A percentile compares a stretch with the other conserved stretches of the same genome.
Conservation (phyloP, 2,329 filamentous ascomycete genomes). For the Zymoseptoria crescenta region DNA sequence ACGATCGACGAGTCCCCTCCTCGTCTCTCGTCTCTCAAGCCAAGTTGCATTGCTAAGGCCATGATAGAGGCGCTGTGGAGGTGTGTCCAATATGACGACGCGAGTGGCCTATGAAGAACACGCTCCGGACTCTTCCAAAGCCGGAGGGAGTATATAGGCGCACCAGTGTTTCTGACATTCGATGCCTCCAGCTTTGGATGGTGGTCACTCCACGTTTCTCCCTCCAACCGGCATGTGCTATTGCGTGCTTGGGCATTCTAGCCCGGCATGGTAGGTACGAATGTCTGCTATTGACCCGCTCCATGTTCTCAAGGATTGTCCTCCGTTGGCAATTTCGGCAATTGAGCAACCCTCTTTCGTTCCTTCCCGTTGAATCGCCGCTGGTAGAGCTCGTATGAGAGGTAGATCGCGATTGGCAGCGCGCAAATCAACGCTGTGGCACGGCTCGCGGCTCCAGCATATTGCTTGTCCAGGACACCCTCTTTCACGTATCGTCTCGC, state of each 20-base stretch:
- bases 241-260: conserved; percentile 35
- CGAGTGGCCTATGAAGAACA: too few relatives aligned
- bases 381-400: conserved; percentile 24
- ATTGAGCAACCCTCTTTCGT: conserved; percentile 14
- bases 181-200: conserved; percentile 48
- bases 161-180: conserved; percentile 33
- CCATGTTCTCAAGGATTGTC: conserved; percentile 3
- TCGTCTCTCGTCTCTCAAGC: too few relatives aligned
- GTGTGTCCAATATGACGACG: background rate
- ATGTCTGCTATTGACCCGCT: background rate
- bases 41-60: too few relatives aligned
- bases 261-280: background rate
- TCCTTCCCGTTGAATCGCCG: conserved; percentile 23
- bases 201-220: conserved; percentile 45
- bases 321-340: background rate
- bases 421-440: conserved; percentile 20
- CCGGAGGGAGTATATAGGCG: conserved; percentile 29
- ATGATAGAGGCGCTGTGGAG: too few relatives aligned
- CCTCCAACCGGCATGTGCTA: conserved; percentile 47
- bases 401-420: conserved; percentile 21
- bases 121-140: background rate
- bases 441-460: conserved; percentile 16
- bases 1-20: too few relatives aligned
- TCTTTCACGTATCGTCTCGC: conserved; percentile 15
- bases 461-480: conserved; percentile 23